A percentile compares a stretch with the other conserved stretches of the same genome.
Conservation (phyloP, 306 rosid species). For the Acacia crassicarpa region DNA sequence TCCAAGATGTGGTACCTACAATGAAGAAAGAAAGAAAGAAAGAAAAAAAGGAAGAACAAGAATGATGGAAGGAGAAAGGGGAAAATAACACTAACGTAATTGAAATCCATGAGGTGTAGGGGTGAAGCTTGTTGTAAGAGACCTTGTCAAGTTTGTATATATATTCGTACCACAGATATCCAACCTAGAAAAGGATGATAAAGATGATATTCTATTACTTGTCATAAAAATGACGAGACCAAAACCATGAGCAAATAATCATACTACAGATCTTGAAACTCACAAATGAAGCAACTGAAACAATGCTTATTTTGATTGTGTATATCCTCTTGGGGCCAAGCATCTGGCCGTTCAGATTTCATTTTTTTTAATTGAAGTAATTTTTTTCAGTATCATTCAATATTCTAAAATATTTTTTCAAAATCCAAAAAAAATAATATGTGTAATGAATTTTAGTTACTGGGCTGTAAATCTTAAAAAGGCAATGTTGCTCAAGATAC, state of each 20-base stretch:
- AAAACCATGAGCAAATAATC: constrained; percentile 16
- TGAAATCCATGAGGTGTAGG: constrained; percentile 99
- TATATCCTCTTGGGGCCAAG: constrained; percentile 78
- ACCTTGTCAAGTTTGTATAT: constrained; percentile 97
- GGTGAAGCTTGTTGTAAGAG: constrained; percentile 89
- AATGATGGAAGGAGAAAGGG: constrained; percentile 6
- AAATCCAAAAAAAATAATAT: too few species aligned
- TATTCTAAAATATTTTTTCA: too few species aligned
- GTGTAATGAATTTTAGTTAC: too few species aligned
- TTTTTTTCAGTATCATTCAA: too few species aligned
- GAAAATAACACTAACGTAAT: constrained; percentile 71
- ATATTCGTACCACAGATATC: constrained; percentile 90
- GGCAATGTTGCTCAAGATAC: too few species aligned
- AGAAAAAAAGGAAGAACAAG: constrained; percentile 13
- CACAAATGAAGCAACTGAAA: constrained; percentile 61
- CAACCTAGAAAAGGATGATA: constrained; percentile 59
- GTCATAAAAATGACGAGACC: constrained; percentile 4
- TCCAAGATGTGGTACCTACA: constrained; percentile 5
- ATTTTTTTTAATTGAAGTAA: too few species aligned
- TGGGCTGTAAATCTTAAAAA: too few species aligned
- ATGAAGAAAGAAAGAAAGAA: neutral
- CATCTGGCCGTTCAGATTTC: too few species aligned
- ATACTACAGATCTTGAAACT: constrained; percentile 45
- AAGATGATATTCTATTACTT: constrained; percentile 27
- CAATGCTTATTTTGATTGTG: constrained; percentile 76